phyloP scores from a whole-genome alignment of 2,329 filamentous ascomycete species.

The Peltaster fructicola region DNA sequence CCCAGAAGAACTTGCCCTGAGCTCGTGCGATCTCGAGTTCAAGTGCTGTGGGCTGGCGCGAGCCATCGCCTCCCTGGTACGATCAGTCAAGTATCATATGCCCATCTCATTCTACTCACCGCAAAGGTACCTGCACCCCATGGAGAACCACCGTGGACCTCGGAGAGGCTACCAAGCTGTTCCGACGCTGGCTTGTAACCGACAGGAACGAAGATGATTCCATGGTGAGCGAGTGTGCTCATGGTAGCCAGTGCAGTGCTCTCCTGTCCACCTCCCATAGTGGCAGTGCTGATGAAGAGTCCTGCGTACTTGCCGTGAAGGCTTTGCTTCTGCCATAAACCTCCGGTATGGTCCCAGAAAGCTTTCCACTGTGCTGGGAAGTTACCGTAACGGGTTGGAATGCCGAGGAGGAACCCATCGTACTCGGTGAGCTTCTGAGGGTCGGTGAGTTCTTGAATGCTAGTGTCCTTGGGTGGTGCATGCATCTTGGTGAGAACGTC shows the following conservation, averaged over 20 bases:
- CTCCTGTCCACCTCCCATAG: conserved; percentile 81
- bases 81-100: too few relatives aligned
- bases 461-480: conserved; percentile 56
- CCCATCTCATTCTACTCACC: conserved; percentile 21
- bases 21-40: conserved; percentile 65
- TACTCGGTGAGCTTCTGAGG: conserved; percentile 49
- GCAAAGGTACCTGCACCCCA: conserved; percentile 94
- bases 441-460: conserved; percentile 43
- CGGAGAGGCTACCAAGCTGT: conserved; percentile 50
- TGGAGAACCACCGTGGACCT: conserved; percentile 71
- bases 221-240: conserved; percentile 81
- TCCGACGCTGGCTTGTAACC: conserved; percentile 71
- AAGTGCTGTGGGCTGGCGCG: conserved; percentile 55
- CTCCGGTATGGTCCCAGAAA: conserved; percentile 54
- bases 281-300: conserved; percentile 76
- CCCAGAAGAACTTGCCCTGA: conserved; percentile 77
- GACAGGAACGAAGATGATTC: conserved; percentile 88
- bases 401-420: conserved; percentile 81
- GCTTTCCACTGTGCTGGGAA: conserved; percentile 92
- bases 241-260: conserved; percentile 63
- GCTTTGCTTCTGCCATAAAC: conserved; percentile 57
- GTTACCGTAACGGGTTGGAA: conserved; percentile 92
- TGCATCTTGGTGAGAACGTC: conserved; percentile 84
- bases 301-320: conserved; percentile 82
- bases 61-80: conserved; percentile 44